Base-by-base conservation (phyloP, 2,329 filamentous ascomycete species). In the Neofusicoccum sp. region DNA sequence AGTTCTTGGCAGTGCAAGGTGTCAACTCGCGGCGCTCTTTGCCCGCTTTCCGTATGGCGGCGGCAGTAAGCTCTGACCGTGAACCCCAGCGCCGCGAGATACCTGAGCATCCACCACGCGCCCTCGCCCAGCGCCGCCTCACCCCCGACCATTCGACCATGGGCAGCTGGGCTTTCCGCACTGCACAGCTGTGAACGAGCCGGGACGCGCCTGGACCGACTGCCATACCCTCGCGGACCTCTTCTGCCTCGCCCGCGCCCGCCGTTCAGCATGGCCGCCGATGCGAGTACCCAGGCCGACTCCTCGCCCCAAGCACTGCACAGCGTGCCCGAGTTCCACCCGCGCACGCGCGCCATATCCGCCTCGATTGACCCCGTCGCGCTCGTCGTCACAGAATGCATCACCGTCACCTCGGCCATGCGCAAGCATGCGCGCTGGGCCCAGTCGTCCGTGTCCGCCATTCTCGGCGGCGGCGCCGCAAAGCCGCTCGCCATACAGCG, bases 371-470 rank as follows among this genome's bases (percentile, higher is more conserved):
- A 96, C 70, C 92, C 93, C 1, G 88, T 96, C 61, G 93, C 92
- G 51, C 81, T 99, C 69, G 92, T 99, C 66, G 96, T 96, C 65
- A 96, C 93, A 76, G 95, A 99, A 87, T 99, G 95, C 76, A 98
- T 98, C 73, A 93, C 93, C 47, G 93, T 99, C 78, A 98, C 95
- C 12, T 97, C 93, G 64, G 92, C 93, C 63, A 97, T 99, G 84
- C 93, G 96, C 71, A 99, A 99, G 79, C 89, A 97, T 84, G 90
- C 92, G 65, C 89, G 95, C 66, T 98, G 93, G 82, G 91, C 92
- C 49, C 93, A 98, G 74, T 96, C 93, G 11, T 97, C 93, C 4
- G 95, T 99, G 45, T 92, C 95, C 38, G 93, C 93, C 58, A 99
- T 99, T 63, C 82, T 99, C 33, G 95, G 95, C 54, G 91, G 91